Conservation (phyloP, 345 rosid species). For the Eucalyptus pauciflora region DNA sequence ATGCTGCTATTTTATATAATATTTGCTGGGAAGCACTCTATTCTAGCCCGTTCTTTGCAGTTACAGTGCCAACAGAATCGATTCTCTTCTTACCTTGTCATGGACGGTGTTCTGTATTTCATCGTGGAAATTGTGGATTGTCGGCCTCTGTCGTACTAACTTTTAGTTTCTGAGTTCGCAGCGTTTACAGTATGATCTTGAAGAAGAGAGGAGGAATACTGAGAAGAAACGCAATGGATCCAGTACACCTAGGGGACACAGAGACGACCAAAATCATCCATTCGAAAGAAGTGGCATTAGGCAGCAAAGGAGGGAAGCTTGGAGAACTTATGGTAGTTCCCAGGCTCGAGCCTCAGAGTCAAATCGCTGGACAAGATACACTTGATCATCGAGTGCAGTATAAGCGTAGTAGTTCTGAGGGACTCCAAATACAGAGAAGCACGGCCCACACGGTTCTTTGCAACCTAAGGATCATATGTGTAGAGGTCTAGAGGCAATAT, state of each 20-base stretch:
- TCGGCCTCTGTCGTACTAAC: neutral
- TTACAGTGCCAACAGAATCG: neutral
- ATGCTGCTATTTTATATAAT: neutral
- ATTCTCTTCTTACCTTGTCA: neutral
- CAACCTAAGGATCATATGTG: neutral
- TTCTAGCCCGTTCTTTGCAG: neutral
- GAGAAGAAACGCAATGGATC: slow-evolving; percentile 51
- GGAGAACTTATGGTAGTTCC: slow-evolving; percentile 30
- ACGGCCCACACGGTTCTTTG: neutral
- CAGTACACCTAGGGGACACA: slow-evolving; percentile 30
- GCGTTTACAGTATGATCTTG: slow-evolving; percentile 75
- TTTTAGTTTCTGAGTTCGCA: slow-evolving; percentile 9
- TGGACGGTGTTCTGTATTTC: neutral
- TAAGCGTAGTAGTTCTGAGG: neutral
- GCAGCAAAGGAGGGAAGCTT: slow-evolving; percentile 31
- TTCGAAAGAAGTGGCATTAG: slow-evolving; percentile 36
- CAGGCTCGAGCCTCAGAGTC: slow-evolving; percentile 21
- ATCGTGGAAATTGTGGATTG: neutral
- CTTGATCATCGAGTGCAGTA: slow-evolving; percentile 6
- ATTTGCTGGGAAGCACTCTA: neutral
- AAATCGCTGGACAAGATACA: slow-evolving; percentile 29
- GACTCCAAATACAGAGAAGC: neutral
- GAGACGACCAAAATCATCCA: slow-evolving; percentile 36
- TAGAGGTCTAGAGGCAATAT: neutral
- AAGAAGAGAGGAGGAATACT: slow-evolving; percentile 60